Base-by-base conservation (phyloP, 257 asterid genomes). In the Solanum lycopersicoides region DNA sequence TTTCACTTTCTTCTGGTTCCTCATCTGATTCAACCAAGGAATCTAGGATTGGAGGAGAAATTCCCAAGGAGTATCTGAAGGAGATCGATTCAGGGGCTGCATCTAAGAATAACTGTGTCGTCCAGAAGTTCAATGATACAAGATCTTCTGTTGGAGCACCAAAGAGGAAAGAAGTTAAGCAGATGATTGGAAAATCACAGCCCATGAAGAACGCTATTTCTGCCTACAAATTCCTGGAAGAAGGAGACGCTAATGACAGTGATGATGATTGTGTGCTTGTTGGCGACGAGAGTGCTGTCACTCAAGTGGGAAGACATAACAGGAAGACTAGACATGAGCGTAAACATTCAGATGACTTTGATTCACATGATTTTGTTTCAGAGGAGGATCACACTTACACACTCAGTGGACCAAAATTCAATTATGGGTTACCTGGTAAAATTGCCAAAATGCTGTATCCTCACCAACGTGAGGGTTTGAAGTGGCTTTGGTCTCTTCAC, bases 401-500 rank as follows among this genome's bases (percentile, higher is more conserved):
- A 85, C 88, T 94, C 87, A 91, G 91, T 90, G 98, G 94, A 35
- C 90, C 91, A 63, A 93, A 83, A 88, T 71, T 87, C 41, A 91
- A 88, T 3, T 95, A 91, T 83, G 92, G 84, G 88, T 90, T 96
- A 88, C 94, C 94, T 6, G 91, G 95, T 83, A 93, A 92, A 90
- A 90, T 95, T 87, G 96, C 95, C 79, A 94, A 92, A 60, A 94
- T 95, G 93, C 59, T 96, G 89, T 96, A 89, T 91, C 97, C 99
- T 88, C 99, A 96, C 91, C 99, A 96, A 84, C 92, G 97, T 60
- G 98, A 95, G 56, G 99, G 99, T 83, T 90, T 96, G 88, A 94
- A 96, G 87, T 96, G 99, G 99, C 96, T 96, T 21, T 96, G 99
- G 99, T 94, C 98, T 84, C 98, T 96, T 89, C 99, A 95, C 87